Conservation (phyloP, 1,284 basidiomycete species). For the Ceratobasidium sp. region DNA sequence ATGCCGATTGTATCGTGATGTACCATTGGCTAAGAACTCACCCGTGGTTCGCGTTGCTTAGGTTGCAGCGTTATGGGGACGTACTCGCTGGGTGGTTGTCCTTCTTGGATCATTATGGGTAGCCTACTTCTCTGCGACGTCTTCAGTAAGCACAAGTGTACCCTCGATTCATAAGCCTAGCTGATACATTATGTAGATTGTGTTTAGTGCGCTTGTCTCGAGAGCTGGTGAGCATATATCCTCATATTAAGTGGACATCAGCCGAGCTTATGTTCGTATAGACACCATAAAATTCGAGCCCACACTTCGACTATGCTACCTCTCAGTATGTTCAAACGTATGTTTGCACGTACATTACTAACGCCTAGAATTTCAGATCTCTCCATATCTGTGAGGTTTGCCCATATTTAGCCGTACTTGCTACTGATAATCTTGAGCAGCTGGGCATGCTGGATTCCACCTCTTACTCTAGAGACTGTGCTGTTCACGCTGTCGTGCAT, state of each 20-base stretch:
- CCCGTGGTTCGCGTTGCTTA: not conserved
- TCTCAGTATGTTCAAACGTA: slow-evolving; percentile 9
- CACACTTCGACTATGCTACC: slow-evolving; percentile 29
- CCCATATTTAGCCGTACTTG: too few species aligned
- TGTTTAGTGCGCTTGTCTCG: not conserved
- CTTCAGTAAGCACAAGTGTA: not conserved
- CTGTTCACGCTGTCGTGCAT: slow-evolving; percentile 32
- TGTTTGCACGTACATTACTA: not conserved
- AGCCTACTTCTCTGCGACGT: slow-evolving; percentile 33
- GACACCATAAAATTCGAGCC: slow-evolving; percentile 33
- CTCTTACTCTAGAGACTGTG: slow-evolving; percentile 37
- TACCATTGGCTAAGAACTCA: not conserved
- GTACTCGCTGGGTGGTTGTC: slow-evolving; percentile 14
- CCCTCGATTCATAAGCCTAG: not conserved
- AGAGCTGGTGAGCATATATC: slow-evolving; percentile 15
- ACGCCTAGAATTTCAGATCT: not conserved
- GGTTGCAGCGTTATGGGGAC: slow-evolving; percentile 36
- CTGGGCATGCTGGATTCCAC: slow-evolving; percentile 38
- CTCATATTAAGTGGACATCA: not conserved
- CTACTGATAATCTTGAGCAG: not conserved
- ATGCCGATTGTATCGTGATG: not conserved
- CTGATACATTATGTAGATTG: not conserved
- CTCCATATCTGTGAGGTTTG: slow-evolving; percentile 4
- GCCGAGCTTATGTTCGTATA: not conserved
- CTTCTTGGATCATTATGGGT: slow-evolving; percentile 13